Percentiles rank a stretch among this genome's conserved stretches.
phyloP scores from a whole-genome alignment of 495 filamentous ascomycete species.

The Lentithecium fluviatile region DNA sequence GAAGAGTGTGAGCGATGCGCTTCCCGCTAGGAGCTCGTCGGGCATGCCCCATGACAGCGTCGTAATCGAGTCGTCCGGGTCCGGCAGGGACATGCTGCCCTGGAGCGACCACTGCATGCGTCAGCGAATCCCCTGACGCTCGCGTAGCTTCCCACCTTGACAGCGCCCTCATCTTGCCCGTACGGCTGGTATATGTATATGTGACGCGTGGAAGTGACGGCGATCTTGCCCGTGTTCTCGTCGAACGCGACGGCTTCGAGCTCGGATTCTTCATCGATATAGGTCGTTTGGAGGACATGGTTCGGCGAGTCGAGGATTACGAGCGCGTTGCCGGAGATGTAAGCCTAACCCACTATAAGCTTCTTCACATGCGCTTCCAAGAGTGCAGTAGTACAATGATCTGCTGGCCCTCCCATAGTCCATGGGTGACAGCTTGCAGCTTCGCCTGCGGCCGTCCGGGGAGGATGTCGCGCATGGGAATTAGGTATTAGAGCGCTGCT shows the following conservation, averaged over 20 bases:
- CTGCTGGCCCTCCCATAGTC: slow-evolving; percentile 75
- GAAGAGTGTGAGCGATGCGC: slow-evolving; percentile 70
- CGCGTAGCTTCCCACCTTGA: slow-evolving; percentile 53
- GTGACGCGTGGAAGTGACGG: slow-evolving; percentile 61
- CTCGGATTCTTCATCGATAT: slow-evolving; percentile 70
- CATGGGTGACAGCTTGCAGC: slow-evolving; percentile 85
- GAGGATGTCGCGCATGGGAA: slow-evolving; percentile 73
- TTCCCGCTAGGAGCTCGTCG: slow-evolving; percentile 79
- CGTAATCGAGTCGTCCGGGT: slow-evolving; percentile 47
- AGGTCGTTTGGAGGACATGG: slow-evolving; percentile 83
- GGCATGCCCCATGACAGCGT: slow-evolving; percentile 83
- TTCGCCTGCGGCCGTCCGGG: slow-evolving; percentile 86
- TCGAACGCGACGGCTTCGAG: slow-evolving; percentile 76
- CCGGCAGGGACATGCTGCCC: slow-evolving; percentile 43
- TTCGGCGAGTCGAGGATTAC: slow-evolving; percentile 75
- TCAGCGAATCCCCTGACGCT: slow-evolving; percentile 1
- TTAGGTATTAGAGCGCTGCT: slow-evolving; percentile 17
- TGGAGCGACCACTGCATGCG: slow-evolving; percentile 54
- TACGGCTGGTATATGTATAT: slow-evolving; percentile 79
- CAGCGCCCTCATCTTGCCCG: slow-evolving; percentile 64
- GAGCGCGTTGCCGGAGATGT: slow-evolving; percentile 85
- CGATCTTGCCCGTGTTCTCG: slow-evolving; percentile 82
- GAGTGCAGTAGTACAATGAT: slow-evolving; percentile 63
- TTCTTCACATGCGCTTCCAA: slow-evolving; percentile 3
- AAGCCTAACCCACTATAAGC: slow-evolving; percentile 56